Percentiles rank a stretch among this genome's conserved stretches.
These are phyloP conservation scores for Barnettozyma sucrosica DNA, from an alignment of 805 yeast genomes.

Conservation along the genomic window DNA sequence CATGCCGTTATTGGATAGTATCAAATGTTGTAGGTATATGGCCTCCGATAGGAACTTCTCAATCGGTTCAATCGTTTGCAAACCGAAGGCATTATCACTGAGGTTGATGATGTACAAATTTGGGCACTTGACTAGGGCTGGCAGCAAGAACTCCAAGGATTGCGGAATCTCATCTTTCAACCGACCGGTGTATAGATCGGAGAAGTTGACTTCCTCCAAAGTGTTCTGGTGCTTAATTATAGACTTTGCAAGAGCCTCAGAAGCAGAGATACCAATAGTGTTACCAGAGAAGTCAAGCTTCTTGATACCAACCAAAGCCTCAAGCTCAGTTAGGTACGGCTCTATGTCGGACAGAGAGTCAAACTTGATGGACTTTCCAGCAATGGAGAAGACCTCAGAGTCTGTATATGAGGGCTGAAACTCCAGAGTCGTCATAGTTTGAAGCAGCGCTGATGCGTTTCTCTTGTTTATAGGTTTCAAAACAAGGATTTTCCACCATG, in stretches of 20 bases:
- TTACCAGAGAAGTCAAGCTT: slow-evolving; percentile 85
- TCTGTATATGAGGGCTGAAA: slow-evolving; percentile 38
- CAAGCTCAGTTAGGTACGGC: slow-evolving; percentile 59
- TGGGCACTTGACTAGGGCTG: slow-evolving; percentile 64
- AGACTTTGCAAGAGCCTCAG: slow-evolving; percentile 59
- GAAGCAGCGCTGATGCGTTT: too few species aligned
- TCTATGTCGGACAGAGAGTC: slow-evolving; percentile 67
- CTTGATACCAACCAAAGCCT: slow-evolving; percentile 31
- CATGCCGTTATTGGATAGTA: slow-evolving; percentile 92
- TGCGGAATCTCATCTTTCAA: slow-evolving; percentile 91
- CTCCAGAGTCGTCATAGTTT: slow-evolving; percentile 36
- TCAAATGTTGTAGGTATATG: slow-evolving; percentile 74
- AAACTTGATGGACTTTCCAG: slow-evolving; percentile 72
- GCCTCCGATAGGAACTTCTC: slow-evolving; percentile 74
- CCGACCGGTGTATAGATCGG: slow-evolving; percentile 93
- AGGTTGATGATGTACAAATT: slow-evolving; percentile 70
- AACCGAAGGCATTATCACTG: slow-evolving; percentile 95
- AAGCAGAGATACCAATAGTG: slow-evolving; percentile 89
- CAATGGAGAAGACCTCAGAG: slow-evolving; percentile 51
- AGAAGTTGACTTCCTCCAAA: slow-evolving; percentile 68
- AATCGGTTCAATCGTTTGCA: slow-evolving; percentile 87
- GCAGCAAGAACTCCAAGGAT: slow-evolving; percentile 65
- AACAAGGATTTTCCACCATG: slow-evolving; percentile 30
- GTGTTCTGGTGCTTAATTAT: slow-evolving; percentile 37
- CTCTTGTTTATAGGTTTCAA: neutral